Evolutionary conservation across 768 basidiomycete species (phyloP), one percentile per base, ranked within the genome.

Genomic region (Lentinus tigrinus): DNA sequence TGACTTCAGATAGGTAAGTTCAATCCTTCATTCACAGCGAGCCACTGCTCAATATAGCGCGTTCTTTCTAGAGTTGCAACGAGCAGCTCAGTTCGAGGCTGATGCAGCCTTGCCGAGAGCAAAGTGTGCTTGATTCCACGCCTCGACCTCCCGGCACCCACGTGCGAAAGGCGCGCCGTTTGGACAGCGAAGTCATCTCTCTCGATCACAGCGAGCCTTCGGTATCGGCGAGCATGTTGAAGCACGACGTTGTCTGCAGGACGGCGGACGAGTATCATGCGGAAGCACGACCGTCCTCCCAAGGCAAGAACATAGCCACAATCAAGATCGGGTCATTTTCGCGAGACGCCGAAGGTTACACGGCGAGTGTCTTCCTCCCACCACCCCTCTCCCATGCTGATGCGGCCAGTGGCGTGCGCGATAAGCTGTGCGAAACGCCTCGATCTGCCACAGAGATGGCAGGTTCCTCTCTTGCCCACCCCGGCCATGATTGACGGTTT

Each of bases 351-450:
- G 43, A 37, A 48, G 51, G 34, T 37, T 28, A 26, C 31, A 27
- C 39, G 39, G 31, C 19, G 11, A 19, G 21, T 36, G 44, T n/a
- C 19, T 43, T 26, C 39, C 51, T 54, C 44, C 39, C 51, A 37
- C 40, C 21, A 37, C 49, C 27, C 26, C 14, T 43, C 51, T 52
- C 60, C 43, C 60, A 53, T 54, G 60, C 60, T 43, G 55, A 42
- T 38, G 27, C 50, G 17, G 51, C 52, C 26, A 51, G 44, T 54
- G 47, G 56, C 36, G 54, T n/a, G 55, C 65, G 54, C 62, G 64
- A 65, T 65, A 63, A 61, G 62, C 62, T 66, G 65, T 69, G 65
- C 56, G 62, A 66, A 65, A 39, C 31, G 28, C 28, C 51, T 28
- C 24, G 49, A 63, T 58, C 56, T 59, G 56, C 56, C 57, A 55